Conservation (phyloP, 495 filamentous ascomycete genomes). For the Penicillium cataractarum region DNA sequence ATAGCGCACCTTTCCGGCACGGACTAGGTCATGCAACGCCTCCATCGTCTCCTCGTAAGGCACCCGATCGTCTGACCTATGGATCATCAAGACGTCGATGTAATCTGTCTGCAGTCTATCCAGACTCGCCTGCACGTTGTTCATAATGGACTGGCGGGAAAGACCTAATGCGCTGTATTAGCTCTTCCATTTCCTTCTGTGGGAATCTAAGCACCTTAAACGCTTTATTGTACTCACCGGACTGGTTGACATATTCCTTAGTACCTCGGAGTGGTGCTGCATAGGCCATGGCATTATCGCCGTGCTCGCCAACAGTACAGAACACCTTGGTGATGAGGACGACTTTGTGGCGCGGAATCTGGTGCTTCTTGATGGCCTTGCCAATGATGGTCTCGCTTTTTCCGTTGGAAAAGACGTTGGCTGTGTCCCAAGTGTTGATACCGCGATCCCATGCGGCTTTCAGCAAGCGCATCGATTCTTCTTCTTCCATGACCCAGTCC, state of each 20-base stretch:
- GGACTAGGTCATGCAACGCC: constrained; percentile 68
- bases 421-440: constrained; percentile 57
- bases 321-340: constrained; percentile 72
- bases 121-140: constrained; percentile 61
- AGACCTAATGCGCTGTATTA: constrained; percentile 39
- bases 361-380: constrained; percentile 68
- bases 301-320: constrained; percentile 1
- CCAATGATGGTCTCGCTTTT: constrained; percentile 66
- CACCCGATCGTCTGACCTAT: constrained; percentile 55
- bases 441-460: constrained; percentile 66
- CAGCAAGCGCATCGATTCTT: constrained; percentile 60
- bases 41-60: constrained; percentile 75
- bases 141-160: constrained; percentile 60
- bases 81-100: constrained; percentile 69
- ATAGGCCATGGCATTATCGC: neutral
- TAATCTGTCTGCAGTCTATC: constrained; percentile 61
- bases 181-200: neutral
- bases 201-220: neutral
- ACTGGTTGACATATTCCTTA: constrained; percentile 42
- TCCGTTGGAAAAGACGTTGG: constrained; percentile 66
- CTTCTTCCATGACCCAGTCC: constrained; percentile 63
- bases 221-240: constrained; percentile 21
- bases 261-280: neutral
- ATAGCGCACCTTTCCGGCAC: constrained; percentile 66
- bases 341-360: constrained; percentile 69